These are phyloP conservation scores for Hypoxylon rickii DNA, from an alignment of 495 filamentous ascomycete species.

Conservation along the genomic window DNA sequence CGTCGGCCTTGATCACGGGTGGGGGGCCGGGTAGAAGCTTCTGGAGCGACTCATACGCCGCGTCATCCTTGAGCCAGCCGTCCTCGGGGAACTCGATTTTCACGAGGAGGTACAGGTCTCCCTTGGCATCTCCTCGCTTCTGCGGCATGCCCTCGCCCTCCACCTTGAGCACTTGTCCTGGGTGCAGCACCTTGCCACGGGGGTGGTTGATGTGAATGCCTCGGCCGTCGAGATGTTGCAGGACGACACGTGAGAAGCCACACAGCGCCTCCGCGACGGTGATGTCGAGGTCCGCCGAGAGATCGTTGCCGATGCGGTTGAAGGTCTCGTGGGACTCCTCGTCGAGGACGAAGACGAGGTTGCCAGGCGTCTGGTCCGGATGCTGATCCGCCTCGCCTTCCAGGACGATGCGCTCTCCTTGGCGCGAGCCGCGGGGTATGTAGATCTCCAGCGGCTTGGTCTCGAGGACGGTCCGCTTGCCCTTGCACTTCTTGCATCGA, in stretches of 20 bases:
- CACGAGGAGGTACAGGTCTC: constrained; percentile 85
- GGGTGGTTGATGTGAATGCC: constrained; percentile 82
- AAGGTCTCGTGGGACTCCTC: constrained; percentile 84
- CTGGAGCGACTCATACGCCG: constrained; percentile 66
- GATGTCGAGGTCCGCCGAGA: constrained; percentile 77
- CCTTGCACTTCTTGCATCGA: constrained; percentile 98
- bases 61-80: constrained; percentile 75
- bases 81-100: constrained; percentile 88
- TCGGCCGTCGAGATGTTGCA: constrained; percentile 92
- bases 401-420: constrained; percentile 87
- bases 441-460: constrained; percentile 96
- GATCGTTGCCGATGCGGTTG: constrained; percentile 77
- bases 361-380: constrained; percentile 87
- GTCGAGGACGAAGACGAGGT: constrained; percentile 85
- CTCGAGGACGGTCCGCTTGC: constrained; percentile 75
- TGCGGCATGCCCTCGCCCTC: constrained; percentile 90
- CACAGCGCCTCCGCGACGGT: constrained; percentile 82
- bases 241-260: constrained; percentile 86
- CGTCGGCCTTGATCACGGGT: constrained; percentile 64
- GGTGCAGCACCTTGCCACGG: constrained; percentile 73
- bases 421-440: constrained; percentile 85
- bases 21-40: constrained; percentile 71
- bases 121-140: constrained; percentile 80
- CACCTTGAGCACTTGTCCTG: constrained; percentile 82
- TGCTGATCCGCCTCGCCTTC: constrained; percentile 95